Conservation (phyloP, 805 yeast species). For the Yarrowia sp. region DNA sequence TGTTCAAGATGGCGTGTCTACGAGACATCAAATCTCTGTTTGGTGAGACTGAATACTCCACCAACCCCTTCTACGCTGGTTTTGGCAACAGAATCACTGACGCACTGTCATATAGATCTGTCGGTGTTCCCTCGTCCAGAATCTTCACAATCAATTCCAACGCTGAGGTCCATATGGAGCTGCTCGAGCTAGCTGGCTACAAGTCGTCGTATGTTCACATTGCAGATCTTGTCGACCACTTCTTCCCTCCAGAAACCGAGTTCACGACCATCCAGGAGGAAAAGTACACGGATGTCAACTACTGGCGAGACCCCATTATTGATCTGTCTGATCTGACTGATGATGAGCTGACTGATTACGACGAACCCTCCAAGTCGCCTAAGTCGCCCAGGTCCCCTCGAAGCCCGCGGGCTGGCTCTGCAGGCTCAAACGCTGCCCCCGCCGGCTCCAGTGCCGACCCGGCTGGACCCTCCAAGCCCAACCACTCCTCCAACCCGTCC, state of each 20-base stretch:
- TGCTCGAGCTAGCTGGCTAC: constrained; percentile 89
- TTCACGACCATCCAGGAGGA: constrained; percentile 46
- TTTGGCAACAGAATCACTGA: constrained; percentile 96
- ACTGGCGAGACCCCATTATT: constrained; percentile 81
- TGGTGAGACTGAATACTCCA: constrained; percentile 37
- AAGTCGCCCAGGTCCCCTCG: constrained; percentile 62
- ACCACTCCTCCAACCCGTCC: constrained; percentile 12
- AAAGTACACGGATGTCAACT: constrained; percentile 80
- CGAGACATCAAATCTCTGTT: constrained; percentile 70
- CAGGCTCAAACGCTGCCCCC: not conserved
- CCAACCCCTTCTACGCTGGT: constrained; percentile 85
- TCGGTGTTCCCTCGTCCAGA: constrained; percentile 88
- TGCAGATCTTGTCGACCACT: constrained; percentile 93
- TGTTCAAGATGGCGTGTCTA: constrained; percentile 96
- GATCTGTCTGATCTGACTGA: constrained; percentile 41
- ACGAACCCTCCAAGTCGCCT: constrained; percentile 32
- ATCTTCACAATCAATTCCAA: constrained; percentile 94
- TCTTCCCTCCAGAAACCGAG: constrained; percentile 77
- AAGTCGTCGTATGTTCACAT: constrained; percentile 82
- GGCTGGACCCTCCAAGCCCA: constrained; percentile 11
- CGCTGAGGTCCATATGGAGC: constrained; percentile 96
- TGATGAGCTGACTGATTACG: not conserved
- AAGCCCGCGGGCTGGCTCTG: constrained; percentile 44
- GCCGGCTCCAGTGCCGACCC: not conserved
- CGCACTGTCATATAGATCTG: constrained; percentile 89